Base-by-base conservation (phyloP, 331 rosid species). In the Acacia pycnantha region DNA sequence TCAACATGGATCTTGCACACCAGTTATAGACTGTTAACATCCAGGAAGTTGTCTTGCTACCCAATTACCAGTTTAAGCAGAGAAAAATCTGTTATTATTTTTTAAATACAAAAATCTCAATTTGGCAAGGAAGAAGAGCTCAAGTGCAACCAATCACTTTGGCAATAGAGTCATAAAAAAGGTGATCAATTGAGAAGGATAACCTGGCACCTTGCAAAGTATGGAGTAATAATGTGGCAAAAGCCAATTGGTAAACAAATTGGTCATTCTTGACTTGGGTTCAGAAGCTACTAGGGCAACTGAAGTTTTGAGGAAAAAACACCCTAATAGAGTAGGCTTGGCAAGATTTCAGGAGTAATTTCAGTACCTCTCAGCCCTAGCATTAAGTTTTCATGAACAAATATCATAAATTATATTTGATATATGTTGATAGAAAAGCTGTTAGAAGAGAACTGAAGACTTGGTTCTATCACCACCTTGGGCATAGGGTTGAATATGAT, bases 11-110 rank as follows among this genome's bases (percentile, higher is more conserved):
- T 65, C 50, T 44, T 26, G 68, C 44, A 35, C 46, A 56, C 76
- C 69, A 66, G 77, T 59, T 44, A 3, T 2, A 12, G 51, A 47
- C 2, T 50, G 56, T 16, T 50, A 16, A 22, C 62, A 76, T 77
- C 74, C 50, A 75, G 76, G 69, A 70, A 80, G 40, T 58, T 31
- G 80, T 41, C 67, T 65, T 44, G 61, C 33, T 65, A 29, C 68
- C 58, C 5, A 11, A 73, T 43, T 44, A 24, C 51, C 48, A 31
- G 70, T 37, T 59, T 65, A 72, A 67, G 70, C 73, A 69, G 24
- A 67, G 31, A 18, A 15, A 9, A 11, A 29, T 37, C 41, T 37
- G 6, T 6, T 44, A 74, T 58, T 46, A 58, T 8, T 74, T 73
- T 58, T 54, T 10, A 3, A 53, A 12, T 56, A 1, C 10, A 67